Evolutionary conservation across 768 basidiomycete species (phyloP).

Genomic region (Harrya chromipes): DNA sequence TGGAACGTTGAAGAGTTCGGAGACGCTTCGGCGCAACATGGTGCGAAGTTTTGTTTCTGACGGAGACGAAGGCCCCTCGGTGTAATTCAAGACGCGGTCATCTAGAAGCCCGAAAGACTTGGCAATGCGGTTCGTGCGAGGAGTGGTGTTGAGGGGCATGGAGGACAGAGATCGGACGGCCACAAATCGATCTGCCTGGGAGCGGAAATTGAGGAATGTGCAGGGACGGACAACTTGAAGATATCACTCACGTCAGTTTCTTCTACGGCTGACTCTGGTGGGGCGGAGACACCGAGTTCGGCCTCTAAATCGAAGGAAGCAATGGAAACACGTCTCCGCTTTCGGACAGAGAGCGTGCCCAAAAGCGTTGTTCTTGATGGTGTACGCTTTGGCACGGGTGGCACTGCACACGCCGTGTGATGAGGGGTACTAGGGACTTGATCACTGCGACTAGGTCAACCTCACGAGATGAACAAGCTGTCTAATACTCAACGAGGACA

Average conservation of each 20-base stretch:
- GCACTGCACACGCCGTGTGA: conserved; percentile 20
- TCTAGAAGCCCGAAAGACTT: conserved; percentile 58
- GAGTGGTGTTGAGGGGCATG: conserved; percentile 58
- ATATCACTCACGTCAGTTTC: conserved; percentile 27
- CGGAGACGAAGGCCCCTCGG: conserved; percentile 35
- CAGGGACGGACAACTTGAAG: not conserved
- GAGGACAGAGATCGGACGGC: conserved; percentile 47
- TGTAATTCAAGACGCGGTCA: conserved; percentile 53
- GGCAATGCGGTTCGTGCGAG: conserved; percentile 65
- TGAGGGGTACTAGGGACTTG: conserved; percentile 24
- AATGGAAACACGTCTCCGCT: conserved; percentile 42
- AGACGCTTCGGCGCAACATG: conserved; percentile 51
- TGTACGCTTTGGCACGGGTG: conserved; percentile 34
- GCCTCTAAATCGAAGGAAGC: conserved; percentile 37
- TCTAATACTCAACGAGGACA: conserved; percentile 32
- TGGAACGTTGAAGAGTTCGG: conserved; percentile 44
- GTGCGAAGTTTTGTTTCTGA: conserved; percentile 42
- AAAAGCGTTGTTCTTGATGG: conserved; percentile 38
- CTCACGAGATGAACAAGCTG: conserved; percentile 3
- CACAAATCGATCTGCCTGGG: conserved; percentile 61
- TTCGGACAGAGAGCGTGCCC: conserved; percentile 39
- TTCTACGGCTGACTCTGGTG: conserved; percentile 20
- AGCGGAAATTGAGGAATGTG: not conserved
- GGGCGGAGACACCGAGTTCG: conserved; percentile 26
- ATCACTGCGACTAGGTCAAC: conserved; percentile 25